These are phyloP conservation scores for Fonsecaea erecta DNA, from an alignment of 2,329 filamentous ascomycete genomes.

Conservation along the genomic window DNA sequence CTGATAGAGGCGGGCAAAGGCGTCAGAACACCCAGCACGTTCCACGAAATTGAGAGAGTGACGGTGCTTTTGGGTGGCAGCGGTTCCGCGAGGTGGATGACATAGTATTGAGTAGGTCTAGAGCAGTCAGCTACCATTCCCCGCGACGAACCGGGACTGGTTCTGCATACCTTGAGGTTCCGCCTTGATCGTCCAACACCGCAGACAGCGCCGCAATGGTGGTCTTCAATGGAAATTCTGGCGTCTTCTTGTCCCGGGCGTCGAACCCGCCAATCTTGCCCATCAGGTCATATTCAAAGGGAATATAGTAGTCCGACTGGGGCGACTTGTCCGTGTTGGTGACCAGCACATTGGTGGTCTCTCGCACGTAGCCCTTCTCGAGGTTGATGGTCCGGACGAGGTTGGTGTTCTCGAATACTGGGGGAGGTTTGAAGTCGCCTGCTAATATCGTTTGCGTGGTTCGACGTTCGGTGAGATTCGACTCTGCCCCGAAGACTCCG, in stretches of 20 bases:
- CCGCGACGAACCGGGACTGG: conserved; percentile 46
- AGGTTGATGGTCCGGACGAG: conserved; percentile 86
- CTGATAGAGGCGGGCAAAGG: conserved; percentile 80
- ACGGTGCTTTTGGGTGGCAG: conserved; percentile 77
- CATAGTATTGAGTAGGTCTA: conserved; percentile 80
- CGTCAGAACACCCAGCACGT: conserved; percentile 74
- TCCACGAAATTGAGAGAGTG: conserved; percentile 86
- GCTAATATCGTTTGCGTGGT: conserved; percentile 45
- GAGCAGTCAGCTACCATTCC: conserved; percentile 10
- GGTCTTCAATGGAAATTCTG: conserved; percentile 68
- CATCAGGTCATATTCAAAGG: conserved; percentile 78
- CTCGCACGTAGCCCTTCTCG: conserved; percentile 89
- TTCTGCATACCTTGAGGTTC: conserved; percentile 58
- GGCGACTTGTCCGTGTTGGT: conserved; percentile 81
- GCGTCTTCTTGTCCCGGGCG: conserved; percentile 88
- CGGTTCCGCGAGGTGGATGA: conserved; percentile 75
- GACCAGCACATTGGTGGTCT: conserved; percentile 90
- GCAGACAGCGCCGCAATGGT: conserved; percentile 69
- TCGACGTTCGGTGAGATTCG: conserved; percentile 33
- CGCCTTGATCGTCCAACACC: conserved; percentile 50
- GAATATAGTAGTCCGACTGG: conserved; percentile 88
- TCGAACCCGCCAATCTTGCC: conserved; percentile 82
- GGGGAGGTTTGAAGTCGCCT: conserved; percentile 74
- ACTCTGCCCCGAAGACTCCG: conserved; percentile 23
- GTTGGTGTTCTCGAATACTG: conserved; percentile 93